phyloP scores from a whole-genome alignment of 164 flowering plant genomes.

The Litsea cubeba region DNA sequence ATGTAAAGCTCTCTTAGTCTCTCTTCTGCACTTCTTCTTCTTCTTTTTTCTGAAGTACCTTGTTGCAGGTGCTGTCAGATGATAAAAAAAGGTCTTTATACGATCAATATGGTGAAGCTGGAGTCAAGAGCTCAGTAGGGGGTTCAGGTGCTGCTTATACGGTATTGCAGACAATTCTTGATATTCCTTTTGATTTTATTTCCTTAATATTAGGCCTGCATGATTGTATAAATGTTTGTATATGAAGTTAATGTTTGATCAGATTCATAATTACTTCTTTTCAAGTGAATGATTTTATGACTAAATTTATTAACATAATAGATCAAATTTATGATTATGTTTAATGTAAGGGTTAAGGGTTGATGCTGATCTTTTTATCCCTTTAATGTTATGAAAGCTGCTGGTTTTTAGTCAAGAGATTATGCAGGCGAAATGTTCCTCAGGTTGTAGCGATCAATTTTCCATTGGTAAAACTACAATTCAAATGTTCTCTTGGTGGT shows the following conservation, averaged over 20 bases:
- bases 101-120: slow-evolving; percentile 98
- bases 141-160: slow-evolving; percentile 72
- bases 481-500: too few species aligned
- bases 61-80: slow-evolving; percentile 95
- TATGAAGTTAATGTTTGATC: not conserved
- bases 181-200: not conserved
- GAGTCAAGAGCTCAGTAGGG: slow-evolving; percentile 80
- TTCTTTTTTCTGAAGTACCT: slow-evolving; percentile 47
- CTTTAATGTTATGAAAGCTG: not conserved
- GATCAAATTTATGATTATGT: too few species aligned
- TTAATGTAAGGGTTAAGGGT: not conserved
- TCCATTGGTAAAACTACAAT: not conserved
- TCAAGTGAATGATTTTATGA: too few species aligned
- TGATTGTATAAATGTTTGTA: not conserved
- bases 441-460: too few species aligned
- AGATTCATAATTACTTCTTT: not conserved
- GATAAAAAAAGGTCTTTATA: slow-evolving; percentile 91
- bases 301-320: too few species aligned
- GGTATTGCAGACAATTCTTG: slow-evolving; percentile 38
- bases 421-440: too few species aligned
- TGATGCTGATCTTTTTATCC: not conserved
- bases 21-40: not conserved
- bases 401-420: too few species aligned
- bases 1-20: slow-evolving; percentile 1
- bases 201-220: not conserved